These are phyloP conservation scores for Xanthoconium purpureum DNA, from an alignment of 768 basidiomycete species.

Conservation along the genomic window DNA sequence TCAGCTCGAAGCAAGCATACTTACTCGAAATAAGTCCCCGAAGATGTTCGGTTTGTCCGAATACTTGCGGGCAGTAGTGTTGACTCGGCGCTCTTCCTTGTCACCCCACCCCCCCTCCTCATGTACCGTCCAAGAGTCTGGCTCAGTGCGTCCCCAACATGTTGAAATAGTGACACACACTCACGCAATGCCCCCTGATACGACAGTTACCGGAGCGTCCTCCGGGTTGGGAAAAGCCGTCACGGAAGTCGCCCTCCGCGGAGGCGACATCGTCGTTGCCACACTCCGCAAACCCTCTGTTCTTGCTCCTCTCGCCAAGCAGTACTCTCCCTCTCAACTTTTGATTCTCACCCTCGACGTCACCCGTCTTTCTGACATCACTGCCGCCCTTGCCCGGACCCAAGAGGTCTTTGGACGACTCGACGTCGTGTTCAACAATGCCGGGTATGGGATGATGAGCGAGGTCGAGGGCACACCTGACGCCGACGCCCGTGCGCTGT, in stretches of 20 bases:
- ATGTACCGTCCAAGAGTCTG: conserved; percentile 5
- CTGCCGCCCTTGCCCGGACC: conserved; percentile 31
- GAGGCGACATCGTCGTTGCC: conserved; percentile 40
- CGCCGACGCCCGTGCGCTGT: conserved; percentile 29
- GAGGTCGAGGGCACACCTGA: conserved; percentile 35
- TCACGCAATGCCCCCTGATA: background rate
- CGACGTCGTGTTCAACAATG: conserved; percentile 47
- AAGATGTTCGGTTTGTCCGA: no score
- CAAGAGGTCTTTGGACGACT: conserved; percentile 36
- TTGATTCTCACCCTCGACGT: conserved; percentile 41
- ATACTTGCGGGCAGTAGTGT: no score
- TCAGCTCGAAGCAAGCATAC: no score
- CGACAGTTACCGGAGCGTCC: conserved; percentile 22
- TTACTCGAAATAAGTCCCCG: no score
- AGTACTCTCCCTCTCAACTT: conserved; percentile 30
- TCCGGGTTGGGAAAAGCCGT: conserved; percentile 38
- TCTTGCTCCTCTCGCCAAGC: conserved; percentile 22
- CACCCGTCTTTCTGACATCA: conserved; percentile 28
- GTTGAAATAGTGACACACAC: background rate
- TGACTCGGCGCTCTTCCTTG: no score
- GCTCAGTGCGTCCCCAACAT: background rate
- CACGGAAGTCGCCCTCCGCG: conserved; percentile 29
- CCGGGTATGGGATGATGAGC: conserved; percentile 26
- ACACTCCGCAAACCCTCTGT: conserved; percentile 38
- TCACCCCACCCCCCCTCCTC: no score